phyloP scores from a whole-genome alignment of 176 grass and related monocot species.

The Secale cereale region DNA sequence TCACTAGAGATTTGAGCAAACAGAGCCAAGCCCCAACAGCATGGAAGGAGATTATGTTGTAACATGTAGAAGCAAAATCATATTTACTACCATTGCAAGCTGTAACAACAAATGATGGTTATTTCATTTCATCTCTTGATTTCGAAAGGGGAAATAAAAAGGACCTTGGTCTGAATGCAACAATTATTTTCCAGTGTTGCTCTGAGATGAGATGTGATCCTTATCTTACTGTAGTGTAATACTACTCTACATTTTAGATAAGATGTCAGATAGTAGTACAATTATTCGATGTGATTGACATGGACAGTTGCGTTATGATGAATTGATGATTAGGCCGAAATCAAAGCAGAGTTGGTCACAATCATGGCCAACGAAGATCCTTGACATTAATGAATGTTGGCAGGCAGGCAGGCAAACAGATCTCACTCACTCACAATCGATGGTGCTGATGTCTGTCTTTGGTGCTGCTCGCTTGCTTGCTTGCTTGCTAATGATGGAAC shows the following conservation, averaged over 20 bases:
- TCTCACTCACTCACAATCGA: background rate
- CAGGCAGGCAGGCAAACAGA: background rate
- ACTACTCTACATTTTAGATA: background rate
- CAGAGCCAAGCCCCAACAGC: background rate
- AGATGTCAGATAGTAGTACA: background rate
- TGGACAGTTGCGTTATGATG: background rate
- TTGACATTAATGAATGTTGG: background rate
- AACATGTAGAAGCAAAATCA: background rate
- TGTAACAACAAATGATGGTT: conserved; percentile 13
- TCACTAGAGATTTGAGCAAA: background rate
- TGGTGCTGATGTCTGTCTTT: too few relatives aligned
- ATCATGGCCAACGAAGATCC: background rate
- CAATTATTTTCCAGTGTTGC: background rate
- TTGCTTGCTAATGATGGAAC: too few relatives aligned
- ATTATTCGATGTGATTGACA: background rate
- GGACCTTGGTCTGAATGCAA: background rate
- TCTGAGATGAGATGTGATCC: background rate
- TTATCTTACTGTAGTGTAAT: background rate
- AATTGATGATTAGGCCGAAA: conserved; percentile 1
- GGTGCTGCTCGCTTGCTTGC: too few relatives aligned
- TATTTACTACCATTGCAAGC: background rate
- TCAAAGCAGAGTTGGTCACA: background rate
- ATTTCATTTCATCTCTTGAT: background rate
- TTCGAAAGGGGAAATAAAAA: background rate
- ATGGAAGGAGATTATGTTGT: conserved; percentile 17